These are phyloP conservation scores for Apostasia shenzhenica DNA, from an alignment of 106 monocot genomes.

Conservation along the genomic window DNA sequence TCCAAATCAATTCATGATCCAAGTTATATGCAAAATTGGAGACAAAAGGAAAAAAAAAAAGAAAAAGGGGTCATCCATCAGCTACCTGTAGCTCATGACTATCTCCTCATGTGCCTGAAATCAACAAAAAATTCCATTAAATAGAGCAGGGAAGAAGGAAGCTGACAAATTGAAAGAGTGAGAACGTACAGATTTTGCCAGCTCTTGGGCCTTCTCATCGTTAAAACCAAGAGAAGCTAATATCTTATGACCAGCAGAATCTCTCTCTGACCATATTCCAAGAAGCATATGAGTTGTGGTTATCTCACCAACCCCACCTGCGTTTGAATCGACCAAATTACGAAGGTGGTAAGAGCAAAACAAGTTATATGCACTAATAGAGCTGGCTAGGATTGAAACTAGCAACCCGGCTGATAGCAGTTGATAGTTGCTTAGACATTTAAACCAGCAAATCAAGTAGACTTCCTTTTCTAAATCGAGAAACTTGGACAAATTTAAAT, in stretches of 20 bases:
- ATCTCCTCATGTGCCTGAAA: slow-evolving; percentile 53
- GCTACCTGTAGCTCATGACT: slow-evolving; percentile 53
- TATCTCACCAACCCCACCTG: slow-evolving; percentile 74
- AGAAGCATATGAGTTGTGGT: slow-evolving; percentile 72
- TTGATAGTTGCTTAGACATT: not conserved
- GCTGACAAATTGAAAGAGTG: not conserved
- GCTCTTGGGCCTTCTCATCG: slow-evolving; percentile 60
- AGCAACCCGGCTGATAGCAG: not conserved
- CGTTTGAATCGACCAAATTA: slow-evolving; percentile 2
- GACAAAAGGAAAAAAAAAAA: too few relatives aligned
- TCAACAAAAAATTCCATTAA: not conserved
- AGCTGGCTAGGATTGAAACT: not conserved
- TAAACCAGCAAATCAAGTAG: too few relatives aligned
- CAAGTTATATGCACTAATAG: not conserved
- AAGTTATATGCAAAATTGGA: too few relatives aligned
- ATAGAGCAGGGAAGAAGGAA: not conserved
- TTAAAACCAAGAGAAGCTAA: slow-evolving; percentile 78
- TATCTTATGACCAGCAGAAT: slow-evolving; percentile 84
- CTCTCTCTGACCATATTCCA: slow-evolving; percentile 88
- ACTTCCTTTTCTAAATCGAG: not conserved
- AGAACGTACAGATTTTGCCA: slow-evolving; percentile 62
- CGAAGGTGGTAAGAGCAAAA: too few relatives aligned
- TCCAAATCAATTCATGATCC: too few relatives aligned
- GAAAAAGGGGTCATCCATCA: too few relatives aligned
- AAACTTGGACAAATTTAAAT: not conserved